A percentile compares a stretch with the other conserved stretches of the same genome.
These are phyloP conservation scores for Acanthamoeba lenticulata DNA, from an alignment of 208 protist species.

Conservation along the genomic window DNA sequence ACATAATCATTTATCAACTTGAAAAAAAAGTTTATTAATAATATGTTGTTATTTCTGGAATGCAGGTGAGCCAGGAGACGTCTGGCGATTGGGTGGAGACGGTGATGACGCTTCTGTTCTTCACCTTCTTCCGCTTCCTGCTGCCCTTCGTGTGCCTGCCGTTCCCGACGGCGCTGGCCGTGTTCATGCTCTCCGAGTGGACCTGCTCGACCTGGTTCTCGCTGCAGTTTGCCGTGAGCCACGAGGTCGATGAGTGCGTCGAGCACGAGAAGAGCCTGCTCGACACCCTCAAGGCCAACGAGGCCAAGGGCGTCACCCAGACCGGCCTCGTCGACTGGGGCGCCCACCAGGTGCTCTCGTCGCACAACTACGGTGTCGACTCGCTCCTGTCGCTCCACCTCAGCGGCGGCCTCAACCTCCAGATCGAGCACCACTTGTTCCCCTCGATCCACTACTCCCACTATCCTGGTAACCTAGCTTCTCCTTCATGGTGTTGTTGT, in stretches of 20 bases:
- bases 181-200: conserved; percentile 68
- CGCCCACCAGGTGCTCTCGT: conserved; percentile 71
- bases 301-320: background rate
- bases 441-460: conserved; percentile 76
- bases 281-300: background rate
- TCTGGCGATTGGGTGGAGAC: background rate
- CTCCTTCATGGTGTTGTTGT: background rate
- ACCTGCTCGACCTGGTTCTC: conserved; percentile 64
- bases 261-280: conserved; percentile 3
- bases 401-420: conserved; percentile 78
- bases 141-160: conserved; percentile 74
- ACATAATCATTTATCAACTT: no score
- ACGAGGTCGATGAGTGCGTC: conserved; percentile 72
- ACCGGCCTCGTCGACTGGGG: conserved; percentile 71
- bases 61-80: background rate
- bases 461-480: conserved; percentile 43
- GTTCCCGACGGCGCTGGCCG: conserved; percentile 26
- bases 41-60: background rate
- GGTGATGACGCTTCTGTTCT: conserved; percentile 65
- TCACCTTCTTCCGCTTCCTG: conserved; percentile 54
- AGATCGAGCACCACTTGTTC: conserved; percentile 80
- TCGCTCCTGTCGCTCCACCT: conserved; percentile 69
- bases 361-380: conserved; percentile 68
- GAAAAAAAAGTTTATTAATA: no score
- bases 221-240: conserved; percentile 78